These are phyloP conservation scores for Populus hybrid DNA, from an alignment of 441 rosid species.

Conservation along the genomic window DNA sequence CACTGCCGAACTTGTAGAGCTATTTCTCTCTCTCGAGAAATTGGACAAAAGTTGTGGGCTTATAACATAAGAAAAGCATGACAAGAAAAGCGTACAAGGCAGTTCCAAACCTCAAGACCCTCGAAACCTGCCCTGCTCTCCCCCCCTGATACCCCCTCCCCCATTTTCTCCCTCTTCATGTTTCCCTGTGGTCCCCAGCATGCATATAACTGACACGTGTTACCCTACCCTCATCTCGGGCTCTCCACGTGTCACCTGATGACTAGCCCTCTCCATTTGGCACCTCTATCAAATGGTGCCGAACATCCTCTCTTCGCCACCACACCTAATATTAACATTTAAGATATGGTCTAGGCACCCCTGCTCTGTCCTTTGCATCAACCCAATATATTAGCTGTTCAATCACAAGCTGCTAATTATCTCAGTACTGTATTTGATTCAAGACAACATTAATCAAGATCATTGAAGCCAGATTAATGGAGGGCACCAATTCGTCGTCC, in stretches of 20 bases:
- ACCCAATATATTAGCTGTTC: background rate
- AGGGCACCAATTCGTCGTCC: slow-evolving; percentile 57
- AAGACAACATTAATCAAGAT: background rate
- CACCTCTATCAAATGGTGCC: slow-evolving; percentile 17
- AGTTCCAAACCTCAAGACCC: slow-evolving; percentile 48
- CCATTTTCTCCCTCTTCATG: slow-evolving; percentile 20
- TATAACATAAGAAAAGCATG: slow-evolving; percentile 72
- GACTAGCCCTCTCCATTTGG: slow-evolving; percentile 27
- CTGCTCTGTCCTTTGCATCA: background rate
- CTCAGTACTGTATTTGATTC: background rate
- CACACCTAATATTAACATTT: slow-evolving; percentile 9
- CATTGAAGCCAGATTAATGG: slow-evolving; percentile 32
- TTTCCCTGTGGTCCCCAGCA: slow-evolving; percentile 44
- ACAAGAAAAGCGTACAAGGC: slow-evolving; percentile 51
- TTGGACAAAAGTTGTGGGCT: slow-evolving; percentile 1
- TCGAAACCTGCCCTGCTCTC: slow-evolving; percentile 27
- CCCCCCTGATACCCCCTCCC: slow-evolving; percentile 23
- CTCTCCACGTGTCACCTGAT: slow-evolving; percentile 42
- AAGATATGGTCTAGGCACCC: background rate
- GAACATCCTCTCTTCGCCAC: slow-evolving; percentile 13
- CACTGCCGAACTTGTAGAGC: background rate
- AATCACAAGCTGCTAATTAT: background rate
- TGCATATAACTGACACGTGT: background rate
- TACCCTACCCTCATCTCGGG: background rate
- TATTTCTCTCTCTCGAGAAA: background rate